Evolutionary conservation across 805 yeast genomes (phyloP).

Genomic region (Wickerhamomyces queroliae): DNA sequence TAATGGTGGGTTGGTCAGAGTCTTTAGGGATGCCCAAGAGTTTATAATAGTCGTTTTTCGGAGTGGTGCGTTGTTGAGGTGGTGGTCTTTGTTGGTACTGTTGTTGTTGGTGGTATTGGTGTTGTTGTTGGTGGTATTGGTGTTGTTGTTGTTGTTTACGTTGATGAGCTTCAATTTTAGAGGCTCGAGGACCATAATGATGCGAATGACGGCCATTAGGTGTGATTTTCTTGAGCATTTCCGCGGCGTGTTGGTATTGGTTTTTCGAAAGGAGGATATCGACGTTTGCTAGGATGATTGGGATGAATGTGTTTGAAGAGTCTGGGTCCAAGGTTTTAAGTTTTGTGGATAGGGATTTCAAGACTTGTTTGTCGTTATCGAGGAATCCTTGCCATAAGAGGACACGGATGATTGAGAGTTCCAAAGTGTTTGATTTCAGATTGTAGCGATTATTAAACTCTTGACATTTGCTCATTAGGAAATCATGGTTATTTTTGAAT

Average conservation of each 20-base stretch:
- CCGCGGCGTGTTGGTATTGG: constrained; percentile 34
- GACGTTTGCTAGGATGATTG: constrained; percentile 28
- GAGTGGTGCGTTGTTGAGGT: constrained; percentile 22
- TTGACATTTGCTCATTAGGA: constrained; percentile 8
- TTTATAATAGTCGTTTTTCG: constrained; percentile 71
- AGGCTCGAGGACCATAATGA: constrained; percentile 24
- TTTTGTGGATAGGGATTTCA: constrained; percentile 22
- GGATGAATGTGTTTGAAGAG: constrained; percentile 28
- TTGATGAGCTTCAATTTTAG: constrained; percentile 28
- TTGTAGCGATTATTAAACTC: constrained; percentile 15
- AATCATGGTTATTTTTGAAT: constrained; percentile 16
- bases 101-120: constrained; percentile 32
- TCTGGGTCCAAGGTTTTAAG: constrained; percentile 10
- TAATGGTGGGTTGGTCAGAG: constrained; percentile 69
- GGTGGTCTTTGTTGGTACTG: constrained; percentile 31
- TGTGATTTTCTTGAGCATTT: constrained; percentile 33
- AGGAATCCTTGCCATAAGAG: constrained; percentile 35
- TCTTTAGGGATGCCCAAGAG: constrained; percentile 59
- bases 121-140: constrained; percentile 42
- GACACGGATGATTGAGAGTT: constrained; percentile 29
- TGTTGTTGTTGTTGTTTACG: constrained; percentile 39
- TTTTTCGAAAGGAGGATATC: constrained; percentile 30
- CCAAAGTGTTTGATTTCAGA: constrained; percentile 15
- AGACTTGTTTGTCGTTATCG: constrained; percentile 20
- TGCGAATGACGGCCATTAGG: constrained; percentile 30